Evolutionary conservation across 257 asterid species (phyloP), one percentile per base, ranked within the genome.

Genomic region (Rehmannia glutinosa): DNA sequence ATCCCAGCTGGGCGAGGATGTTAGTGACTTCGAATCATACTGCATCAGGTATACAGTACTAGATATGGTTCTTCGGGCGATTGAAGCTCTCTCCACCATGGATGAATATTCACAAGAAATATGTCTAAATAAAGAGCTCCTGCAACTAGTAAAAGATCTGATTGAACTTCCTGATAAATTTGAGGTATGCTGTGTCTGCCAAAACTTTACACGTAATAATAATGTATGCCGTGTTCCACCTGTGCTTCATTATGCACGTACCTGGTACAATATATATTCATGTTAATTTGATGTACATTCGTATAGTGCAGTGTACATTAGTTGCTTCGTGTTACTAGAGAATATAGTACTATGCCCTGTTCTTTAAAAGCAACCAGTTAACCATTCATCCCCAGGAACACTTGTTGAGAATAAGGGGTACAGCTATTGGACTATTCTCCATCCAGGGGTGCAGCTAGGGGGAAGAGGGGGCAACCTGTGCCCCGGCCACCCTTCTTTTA

Each of bases 31-130:
- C 42, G 38, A 46, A 43, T 47, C 57, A 64, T 75, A 41, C 51
- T 75, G 64, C 49, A 64, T 77, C 87, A 93, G 99, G 88, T 84
- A 77, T 69, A 19, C 77, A 8, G 81, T 85, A 81, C 75, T 88
- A 43, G 97, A 91, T 77, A 75, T 78, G 78, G 78, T 91, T 76
- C 88, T 94, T 75, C 88, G 86, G 43, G 73, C 97, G 54, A 64
- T 91, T 77, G 97, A 88, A 84, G 95, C 92, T 64, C 82, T 94
- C 73, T 88, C 97, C 24, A 78, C 73, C 32, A 66, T 73, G 54
- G 95, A 91, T 77, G 79, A 82, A 21, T 88, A 77, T 70, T 87
- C 95, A 23, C 72, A 77, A 62, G 83, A 79, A 57, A 66, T 88
- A 41, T 86, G 86, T 64, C 68, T 52, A 54, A 85, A 72, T 68